A percentile compares a stretch with the other conserved stretches of the same genome.
Conservation (phyloP, 257 asterid species). For the Solanum gandarillasii region DNA sequence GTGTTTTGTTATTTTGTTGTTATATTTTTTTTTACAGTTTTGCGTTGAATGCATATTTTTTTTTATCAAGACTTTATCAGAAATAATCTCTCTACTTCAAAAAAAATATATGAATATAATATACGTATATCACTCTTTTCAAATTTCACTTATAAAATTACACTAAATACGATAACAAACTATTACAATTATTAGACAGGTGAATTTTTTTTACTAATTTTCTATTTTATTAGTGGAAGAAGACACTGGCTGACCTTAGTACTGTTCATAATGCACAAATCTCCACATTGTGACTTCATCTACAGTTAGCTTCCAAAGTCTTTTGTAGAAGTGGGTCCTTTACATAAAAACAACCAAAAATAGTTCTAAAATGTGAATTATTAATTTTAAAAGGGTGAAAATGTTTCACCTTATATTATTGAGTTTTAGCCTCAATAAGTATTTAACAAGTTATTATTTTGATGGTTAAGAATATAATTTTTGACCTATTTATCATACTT, state of each 20-base stretch:
- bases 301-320: background rate
- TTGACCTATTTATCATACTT: background rate
- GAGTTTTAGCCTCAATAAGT: background rate
- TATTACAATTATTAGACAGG: background rate
- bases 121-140: no score
- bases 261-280: constrained; percentile 1
- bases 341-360: background rate
- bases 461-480: background rate
- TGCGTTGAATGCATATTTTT: background rate
- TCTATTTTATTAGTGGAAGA: background rate
- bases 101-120: no score
- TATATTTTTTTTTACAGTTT: no score
- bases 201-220: background rate
- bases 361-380: background rate
- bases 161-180: background rate
- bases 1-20: no score
- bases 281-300: constrained; percentile 1
- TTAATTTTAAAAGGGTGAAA: background rate
- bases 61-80: background rate
- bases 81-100: fast-evolving
- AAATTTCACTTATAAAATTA: no score
- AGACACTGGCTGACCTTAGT: background rate
- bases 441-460: background rate
- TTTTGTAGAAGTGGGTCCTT: background rate
- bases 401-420: background rate